Conservation (phyloP, 192 early-diverging fungal genomes). For the Chytriomyces confervae region DNA sequence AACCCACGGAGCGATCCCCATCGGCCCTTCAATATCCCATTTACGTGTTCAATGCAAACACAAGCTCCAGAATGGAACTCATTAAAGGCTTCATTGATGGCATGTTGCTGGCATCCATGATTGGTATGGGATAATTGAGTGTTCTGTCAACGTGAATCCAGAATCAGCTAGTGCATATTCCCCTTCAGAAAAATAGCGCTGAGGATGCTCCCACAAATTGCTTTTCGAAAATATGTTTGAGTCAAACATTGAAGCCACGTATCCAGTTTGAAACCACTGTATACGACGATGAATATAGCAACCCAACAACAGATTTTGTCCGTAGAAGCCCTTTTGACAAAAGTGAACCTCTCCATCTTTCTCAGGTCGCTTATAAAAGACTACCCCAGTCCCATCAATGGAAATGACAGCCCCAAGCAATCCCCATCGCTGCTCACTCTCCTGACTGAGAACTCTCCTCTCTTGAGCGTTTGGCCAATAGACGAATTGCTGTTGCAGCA, state of each 20-base stretch:
- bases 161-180: constrained; percentile 15
- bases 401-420: constrained; percentile 8
- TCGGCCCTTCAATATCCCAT: constrained; percentile 23
- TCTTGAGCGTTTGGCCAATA: background rate
- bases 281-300: constrained; percentile 13
- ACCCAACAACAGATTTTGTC: constrained; percentile 6
- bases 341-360: constrained; percentile 19
- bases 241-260: constrained; percentile 21
- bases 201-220: background rate
- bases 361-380: constrained; percentile 1
- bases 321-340: constrained; percentile 23
- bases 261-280: constrained; percentile 15
- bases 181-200: background rate
- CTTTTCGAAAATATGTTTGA: constrained; percentile 14
- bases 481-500: background rate
- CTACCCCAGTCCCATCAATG: constrained; percentile 20
- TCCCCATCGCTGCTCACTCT: background rate
- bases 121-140: constrained; percentile 1
- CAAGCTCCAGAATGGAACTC: constrained; percentile 5
- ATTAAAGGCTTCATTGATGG: constrained; percentile 8
- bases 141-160: background rate
- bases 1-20: constrained; percentile 1
- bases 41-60: constrained; percentile 20
- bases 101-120: background rate
- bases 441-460: background rate